These are phyloP conservation scores for Eimeria praecox DNA, from an alignment of 169 alveolate species.

Conservation along the genomic window DNA sequence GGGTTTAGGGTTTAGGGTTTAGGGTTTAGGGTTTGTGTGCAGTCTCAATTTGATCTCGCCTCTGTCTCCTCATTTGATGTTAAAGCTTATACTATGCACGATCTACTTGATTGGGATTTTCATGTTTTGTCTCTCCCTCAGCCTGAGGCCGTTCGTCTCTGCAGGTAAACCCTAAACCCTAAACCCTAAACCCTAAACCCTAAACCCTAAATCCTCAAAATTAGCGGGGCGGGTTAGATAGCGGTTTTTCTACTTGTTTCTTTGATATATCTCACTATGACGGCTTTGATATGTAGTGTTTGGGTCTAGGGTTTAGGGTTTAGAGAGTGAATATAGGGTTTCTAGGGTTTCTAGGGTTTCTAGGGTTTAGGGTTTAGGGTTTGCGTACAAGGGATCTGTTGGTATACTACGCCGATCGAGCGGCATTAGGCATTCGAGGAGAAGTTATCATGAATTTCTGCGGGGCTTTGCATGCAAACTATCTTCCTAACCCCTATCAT, in stretches of 20 bases:
- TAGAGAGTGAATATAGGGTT: too few species aligned
- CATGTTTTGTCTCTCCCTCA: constrained; percentile 35
- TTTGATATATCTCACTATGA: too few species aligned
- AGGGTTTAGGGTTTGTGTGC: not conserved
- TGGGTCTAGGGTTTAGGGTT: too few species aligned
- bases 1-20: not conserved
- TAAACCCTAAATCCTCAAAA: not conserved
- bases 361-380: not conserved
- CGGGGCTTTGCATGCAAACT: constrained; percentile 54
- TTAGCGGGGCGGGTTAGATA: too few species aligned
- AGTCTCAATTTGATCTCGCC: constrained; percentile 66
- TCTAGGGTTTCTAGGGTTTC: not conserved
- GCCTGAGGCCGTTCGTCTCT: constrained; percentile 55
- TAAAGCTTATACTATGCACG: constrained; percentile 65
- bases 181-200: constrained; percentile 60
- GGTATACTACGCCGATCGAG: constrained; percentile 39
- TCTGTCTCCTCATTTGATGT: constrained; percentile 1
- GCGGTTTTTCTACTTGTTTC: not conserved
- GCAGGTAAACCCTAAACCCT: not conserved
- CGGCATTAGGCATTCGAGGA: constrained; percentile 65
- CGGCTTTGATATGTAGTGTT: too few species aligned
- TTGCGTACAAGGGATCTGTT: constrained; percentile 48
- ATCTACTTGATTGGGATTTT: constrained; percentile 72
- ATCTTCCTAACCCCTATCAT: constrained; percentile 75
- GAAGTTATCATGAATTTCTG: constrained; percentile 53